Evolutionary conservation across 805 yeast species (phyloP), one percentile per base, ranked within the genome.

Genomic region (Kodamaea laetipori): DNA sequence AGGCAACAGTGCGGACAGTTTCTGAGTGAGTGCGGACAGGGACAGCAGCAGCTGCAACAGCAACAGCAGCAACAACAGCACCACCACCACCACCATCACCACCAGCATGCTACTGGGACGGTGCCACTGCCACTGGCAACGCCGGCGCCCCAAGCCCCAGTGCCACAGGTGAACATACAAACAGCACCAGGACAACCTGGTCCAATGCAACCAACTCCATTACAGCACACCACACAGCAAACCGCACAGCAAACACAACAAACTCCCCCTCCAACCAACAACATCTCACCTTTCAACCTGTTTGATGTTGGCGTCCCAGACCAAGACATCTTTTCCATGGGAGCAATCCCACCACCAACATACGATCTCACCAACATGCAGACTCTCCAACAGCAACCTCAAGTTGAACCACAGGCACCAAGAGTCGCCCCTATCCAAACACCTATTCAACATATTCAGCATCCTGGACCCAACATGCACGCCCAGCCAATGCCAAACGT

Each of bases 1-100:
- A 47, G 54, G 26, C 56, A 49, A 24, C 55, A 48, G 19, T 30
- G 34, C 34, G 34, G 34, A 4, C 34, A 30, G 34, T 30, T 30
- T 17, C 34, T 13, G 17, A 15, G 18, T 17, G 19, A 30, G 10
- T 15, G 17, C 10, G 34, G 19, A 15, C 34, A 30, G 19, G 19
- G 15, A 8, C 34, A 25, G 16, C 46, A 37, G 28, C 48, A 30
- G 10, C 44, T 34, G 33, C 40, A 36, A 25, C 38, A 18, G 18
- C 34, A 3, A 30, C 17, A 13, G 19, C 34, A 12, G 19, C 15
- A 13, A 3, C 34, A 4, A n/a, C 17, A 17, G 19, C 34, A 15
- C 17, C 25, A 7, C 11, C n/a, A n/a, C 13, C 13, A 32, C 36
- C 24, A 11, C 12, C 36, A 17, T 6, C 25, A 13, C 12, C 23